A percentile compares a stretch with the other conserved stretches of the same genome.
phyloP scores from a whole-genome alignment of 495 filamentous ascomycete species.

The Lentithecium fluviatile region DNA sequence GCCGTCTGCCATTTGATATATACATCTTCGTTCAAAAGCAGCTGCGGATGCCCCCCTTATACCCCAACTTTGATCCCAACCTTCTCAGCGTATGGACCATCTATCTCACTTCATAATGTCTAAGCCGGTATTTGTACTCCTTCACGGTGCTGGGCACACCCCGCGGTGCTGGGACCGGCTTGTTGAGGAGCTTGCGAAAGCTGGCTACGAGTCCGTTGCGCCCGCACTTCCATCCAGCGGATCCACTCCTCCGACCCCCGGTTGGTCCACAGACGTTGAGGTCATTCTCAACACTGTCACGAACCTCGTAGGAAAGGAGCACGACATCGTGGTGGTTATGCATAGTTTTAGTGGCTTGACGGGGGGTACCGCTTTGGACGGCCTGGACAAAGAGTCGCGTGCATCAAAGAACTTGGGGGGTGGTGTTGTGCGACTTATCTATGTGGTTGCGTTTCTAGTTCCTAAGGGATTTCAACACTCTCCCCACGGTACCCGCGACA shows the following conservation, averaged over 20 bases:
- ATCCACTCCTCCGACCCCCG: constrained; percentile 39
- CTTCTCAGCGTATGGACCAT: too few relatives aligned
- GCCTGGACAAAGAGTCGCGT: constrained; percentile 43
- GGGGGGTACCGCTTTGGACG: constrained; percentile 46
- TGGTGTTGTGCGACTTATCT: constrained; percentile 42
- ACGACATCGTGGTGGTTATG: constrained; percentile 46
- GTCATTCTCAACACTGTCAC: constrained; percentile 37
- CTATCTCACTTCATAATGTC: neutral
- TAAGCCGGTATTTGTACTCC: constrained; percentile 44
- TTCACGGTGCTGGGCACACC: constrained; percentile 53
- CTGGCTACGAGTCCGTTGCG: constrained; percentile 43
- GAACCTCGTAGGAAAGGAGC: constrained; percentile 31
- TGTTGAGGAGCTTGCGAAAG: constrained; percentile 39
- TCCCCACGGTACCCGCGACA: neutral
- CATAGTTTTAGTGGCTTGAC: constrained; percentile 49
- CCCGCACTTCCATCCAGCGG: constrained; percentile 49
- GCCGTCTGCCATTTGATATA: too few relatives aligned
- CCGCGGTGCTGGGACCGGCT: constrained; percentile 42
- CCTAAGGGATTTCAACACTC: constrained; percentile 24
- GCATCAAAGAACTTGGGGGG: constrained; percentile 38
- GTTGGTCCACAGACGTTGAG: constrained; percentile 37
- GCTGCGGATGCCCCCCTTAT: too few relatives aligned
- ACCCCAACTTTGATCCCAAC: too few relatives aligned
- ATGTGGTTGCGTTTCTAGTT: constrained; percentile 18
- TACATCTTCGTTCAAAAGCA: too few relatives aligned